Base-by-base conservation (phyloP, 192 early-diverging fungal species). In the Fimicolochytrium jonesii region DNA sequence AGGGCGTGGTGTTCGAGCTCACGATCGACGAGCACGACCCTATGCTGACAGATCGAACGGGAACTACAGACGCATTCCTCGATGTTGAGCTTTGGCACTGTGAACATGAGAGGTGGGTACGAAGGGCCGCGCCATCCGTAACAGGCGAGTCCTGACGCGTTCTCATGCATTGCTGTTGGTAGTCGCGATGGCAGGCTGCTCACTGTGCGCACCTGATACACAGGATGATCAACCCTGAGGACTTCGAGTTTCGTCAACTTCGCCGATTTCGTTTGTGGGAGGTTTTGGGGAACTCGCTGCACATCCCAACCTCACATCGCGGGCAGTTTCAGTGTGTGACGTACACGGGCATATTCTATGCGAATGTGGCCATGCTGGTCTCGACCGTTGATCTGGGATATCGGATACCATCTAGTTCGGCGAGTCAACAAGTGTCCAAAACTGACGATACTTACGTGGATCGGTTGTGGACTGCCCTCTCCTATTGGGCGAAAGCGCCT, bases 31-130 rank as follows among this genome's bases (percentile, higher is more conserved):
- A 25, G 9, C 45, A 50, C 7, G 7, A 39, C 17, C 37, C 25
- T 17, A 26, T 23, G 5, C 2, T 20, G 48, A 30, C 28, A 15
- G 48, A n/a, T n/a, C n/a, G n/a, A n/a, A n/a, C n/a, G 48, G 30
- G 30, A 3, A 4, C 48, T 50, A 29, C 26, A 3, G 51, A 64
- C 31, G 52, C 36, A 25, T 56, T 26, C 28, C 30, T 64, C 36
- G 62, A 64, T 13, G 42, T 55, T 64, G 62, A 64, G 36, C 62
- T 56, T 2, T 64, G 62, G 62, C 33, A 37, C 30, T 37, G 18
- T 25, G 51, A 36, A 55, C 23, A 56, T 11, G 62, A 64, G 44
- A 44, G 41, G 62, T 64, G 28, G 47, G 26, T 23, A 37, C 6
- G 31, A 51, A 10, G 6, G 13, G 34, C 13, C 6, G 55, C 39